Evolutionary conservation across 495 filamentous ascomycete species (phyloP).

Genomic region (Tuber brumale): DNA sequence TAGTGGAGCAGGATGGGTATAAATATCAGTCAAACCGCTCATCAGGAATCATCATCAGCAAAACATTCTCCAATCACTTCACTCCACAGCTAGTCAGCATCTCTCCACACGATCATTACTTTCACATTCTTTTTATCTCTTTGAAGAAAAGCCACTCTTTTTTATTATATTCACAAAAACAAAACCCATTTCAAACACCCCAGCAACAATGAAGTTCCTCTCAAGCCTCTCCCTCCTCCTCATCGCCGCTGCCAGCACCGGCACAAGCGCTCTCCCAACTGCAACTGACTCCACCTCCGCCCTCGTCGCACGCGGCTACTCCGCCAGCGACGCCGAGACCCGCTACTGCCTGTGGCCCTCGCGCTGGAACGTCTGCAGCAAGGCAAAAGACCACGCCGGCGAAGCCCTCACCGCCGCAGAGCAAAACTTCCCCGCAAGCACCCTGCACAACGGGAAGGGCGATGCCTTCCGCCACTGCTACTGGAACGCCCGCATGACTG

Average conservation of each 20-base stretch:
- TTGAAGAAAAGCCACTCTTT: neutral
- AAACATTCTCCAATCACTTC: neutral
- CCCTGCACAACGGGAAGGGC: conserved; percentile 19
- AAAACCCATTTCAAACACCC: neutral
- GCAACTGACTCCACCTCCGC: neutral
- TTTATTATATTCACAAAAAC: neutral
- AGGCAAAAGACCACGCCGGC: conserved; percentile 5
- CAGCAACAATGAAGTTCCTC: conserved; percentile 3
- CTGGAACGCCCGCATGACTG: conserved; percentile 21
- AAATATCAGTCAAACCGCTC: neutral
- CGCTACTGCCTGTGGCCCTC: conserved; percentile 11
- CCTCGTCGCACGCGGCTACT: neutral
- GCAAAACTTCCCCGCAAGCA: conserved; percentile 3
- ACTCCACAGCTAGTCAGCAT: neutral
- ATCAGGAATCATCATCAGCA: neutral
- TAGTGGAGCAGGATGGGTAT: neutral
- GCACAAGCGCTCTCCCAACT: neutral
- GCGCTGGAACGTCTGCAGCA: neutral
- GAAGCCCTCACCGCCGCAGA: neutral
- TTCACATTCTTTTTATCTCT: neutral
- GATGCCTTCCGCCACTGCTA: conserved; percentile 23
- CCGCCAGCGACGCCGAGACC: conserved; percentile 5
- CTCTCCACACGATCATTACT: neutral
- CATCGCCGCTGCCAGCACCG: neutral
- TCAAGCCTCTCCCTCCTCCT: neutral